Evolutionary conservation across 768 basidiomycete genomes (phyloP).

Genomic region (Lactifluus pinguis): DNA sequence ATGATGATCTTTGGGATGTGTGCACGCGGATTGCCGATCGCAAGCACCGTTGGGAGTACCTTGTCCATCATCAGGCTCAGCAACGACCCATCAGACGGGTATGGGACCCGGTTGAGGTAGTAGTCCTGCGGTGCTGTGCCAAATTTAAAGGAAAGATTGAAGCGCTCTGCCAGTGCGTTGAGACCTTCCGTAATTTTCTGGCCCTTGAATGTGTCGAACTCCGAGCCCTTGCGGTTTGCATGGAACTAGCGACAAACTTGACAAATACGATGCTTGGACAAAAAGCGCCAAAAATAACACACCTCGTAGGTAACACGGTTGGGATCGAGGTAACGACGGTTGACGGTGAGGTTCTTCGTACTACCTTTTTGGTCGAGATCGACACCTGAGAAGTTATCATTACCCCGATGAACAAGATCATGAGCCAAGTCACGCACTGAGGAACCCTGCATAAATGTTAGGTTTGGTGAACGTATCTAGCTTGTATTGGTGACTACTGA

Average conservation of each 20-base stretch:
- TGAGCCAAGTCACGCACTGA: constrained; percentile 39
- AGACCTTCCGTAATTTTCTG: constrained; percentile 46
- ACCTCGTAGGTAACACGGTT: constrained; percentile 73
- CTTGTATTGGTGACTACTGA: constrained; percentile 24
- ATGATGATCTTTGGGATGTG: constrained; percentile 55
- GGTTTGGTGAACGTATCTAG: not conserved
- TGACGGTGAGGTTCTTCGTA: constrained; percentile 48
- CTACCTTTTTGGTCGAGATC: constrained; percentile 37
- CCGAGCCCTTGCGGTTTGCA: constrained; percentile 37
- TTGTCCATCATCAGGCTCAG: constrained; percentile 49
- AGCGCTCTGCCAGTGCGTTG: constrained; percentile 40
- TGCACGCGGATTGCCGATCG: constrained; percentile 55
- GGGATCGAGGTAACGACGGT: constrained; percentile 68
- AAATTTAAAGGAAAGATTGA: constrained; percentile 53
- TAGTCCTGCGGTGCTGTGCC: constrained; percentile 74
- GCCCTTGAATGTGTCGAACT: constrained; percentile 57
- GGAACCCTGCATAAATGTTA: constrained; percentile 36
- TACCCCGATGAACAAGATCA: not conserved
- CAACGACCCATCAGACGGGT: constrained; percentile 50
- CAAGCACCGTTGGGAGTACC: constrained; percentile 34
- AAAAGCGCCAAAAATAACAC: not conserved
- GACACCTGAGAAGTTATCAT: constrained; percentile 30
- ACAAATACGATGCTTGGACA: not conserved
- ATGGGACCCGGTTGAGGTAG: constrained; percentile 54
- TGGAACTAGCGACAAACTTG: constrained; percentile 45